These are phyloP conservation scores for Sclerotiophoma versabilis DNA, from an alignment of 2,329 filamentous ascomycete genomes.

Conservation along the genomic window DNA sequence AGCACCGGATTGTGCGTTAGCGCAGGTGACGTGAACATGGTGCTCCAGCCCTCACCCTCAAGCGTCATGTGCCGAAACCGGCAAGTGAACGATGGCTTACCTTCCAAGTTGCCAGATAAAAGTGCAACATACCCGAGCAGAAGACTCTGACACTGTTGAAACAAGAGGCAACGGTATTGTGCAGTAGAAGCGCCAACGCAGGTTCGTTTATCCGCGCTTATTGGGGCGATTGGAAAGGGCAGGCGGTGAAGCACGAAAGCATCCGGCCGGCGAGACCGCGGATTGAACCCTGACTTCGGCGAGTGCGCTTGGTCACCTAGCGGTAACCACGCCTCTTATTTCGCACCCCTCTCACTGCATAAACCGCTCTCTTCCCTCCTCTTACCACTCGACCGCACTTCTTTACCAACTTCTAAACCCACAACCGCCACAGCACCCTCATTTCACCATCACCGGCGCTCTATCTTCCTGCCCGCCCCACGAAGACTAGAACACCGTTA, in stretches of 20 bases:
- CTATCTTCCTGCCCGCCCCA: constrained; percentile 15
- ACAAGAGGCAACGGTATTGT: constrained; percentile 7
- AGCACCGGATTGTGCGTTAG: constrained; percentile 9
- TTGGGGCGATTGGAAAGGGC: constrained; percentile 18
- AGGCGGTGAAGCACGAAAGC: constrained; percentile 27
- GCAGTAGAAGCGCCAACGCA: constrained; percentile 12
- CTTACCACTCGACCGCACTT: constrained; percentile 16
- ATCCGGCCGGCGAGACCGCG: constrained; percentile 23
- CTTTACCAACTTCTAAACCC: constrained; percentile 10
- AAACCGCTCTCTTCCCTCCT: constrained; percentile 13
- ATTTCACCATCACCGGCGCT: background rate
- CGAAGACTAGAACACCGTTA: constrained; percentile 18
- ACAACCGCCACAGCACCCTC: background rate
- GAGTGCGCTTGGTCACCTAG: constrained; percentile 29
- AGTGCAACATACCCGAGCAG: constrained; percentile 17
- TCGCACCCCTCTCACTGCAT: constrained; percentile 10
- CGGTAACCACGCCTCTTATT: constrained; percentile 12
- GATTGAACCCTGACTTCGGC: constrained; percentile 25
- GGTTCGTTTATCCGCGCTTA: constrained; percentile 4
- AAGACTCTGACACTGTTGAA: background rate
- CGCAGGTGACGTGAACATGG: constrained; percentile 19
- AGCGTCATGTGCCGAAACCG: constrained; percentile 15
- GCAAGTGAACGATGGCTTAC: constrained; percentile 8
- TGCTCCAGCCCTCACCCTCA: background rate
- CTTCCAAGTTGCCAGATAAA: background rate